Conservation (phyloP, 176 grass and related monocot genomes). For the Alopecurus myosuroides region DNA sequence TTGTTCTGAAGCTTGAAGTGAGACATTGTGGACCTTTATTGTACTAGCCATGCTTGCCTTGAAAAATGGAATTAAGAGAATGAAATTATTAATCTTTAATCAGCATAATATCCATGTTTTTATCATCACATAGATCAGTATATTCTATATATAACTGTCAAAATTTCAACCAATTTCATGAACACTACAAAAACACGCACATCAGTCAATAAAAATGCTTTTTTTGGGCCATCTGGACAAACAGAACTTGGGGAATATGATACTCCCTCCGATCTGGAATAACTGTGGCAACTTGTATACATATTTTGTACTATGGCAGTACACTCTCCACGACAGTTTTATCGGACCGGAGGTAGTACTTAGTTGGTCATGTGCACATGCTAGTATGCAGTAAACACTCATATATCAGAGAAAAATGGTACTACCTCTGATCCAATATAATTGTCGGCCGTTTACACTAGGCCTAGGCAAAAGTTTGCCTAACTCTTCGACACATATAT, state of each 20-base stretch:
- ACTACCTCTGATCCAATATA: no score
- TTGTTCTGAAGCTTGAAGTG: conserved; percentile 54
- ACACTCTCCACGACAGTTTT: no score
- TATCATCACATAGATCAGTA: neutral
- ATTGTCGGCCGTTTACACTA: no score
- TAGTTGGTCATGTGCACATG: neutral
- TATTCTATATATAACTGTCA: neutral
- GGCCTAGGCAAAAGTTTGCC: no score
- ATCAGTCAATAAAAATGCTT: neutral
- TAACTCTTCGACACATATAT: no score
- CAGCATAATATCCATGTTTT: neutral
- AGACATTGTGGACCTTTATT: conserved; percentile 73
- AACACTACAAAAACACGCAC: neutral
- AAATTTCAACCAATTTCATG: neutral
- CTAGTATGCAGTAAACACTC: neutral
- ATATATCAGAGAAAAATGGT: neutral
- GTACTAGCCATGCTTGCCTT: conserved; percentile 47
- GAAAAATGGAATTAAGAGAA: conserved; percentile 2
- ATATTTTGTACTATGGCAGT: no score
- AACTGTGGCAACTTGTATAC: no score
- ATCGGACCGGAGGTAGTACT: no score
- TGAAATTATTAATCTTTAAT: neutral
- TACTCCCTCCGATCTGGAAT: no score
- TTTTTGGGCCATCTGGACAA: neutral
- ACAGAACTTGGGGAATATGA: neutral